A percentile compares a stretch with the other conserved stretches of the same genome.
Evolutionary conservation across 1,284 basidiomycete genomes (phyloP).

Genomic region (Sporisorium sorghi): DNA sequence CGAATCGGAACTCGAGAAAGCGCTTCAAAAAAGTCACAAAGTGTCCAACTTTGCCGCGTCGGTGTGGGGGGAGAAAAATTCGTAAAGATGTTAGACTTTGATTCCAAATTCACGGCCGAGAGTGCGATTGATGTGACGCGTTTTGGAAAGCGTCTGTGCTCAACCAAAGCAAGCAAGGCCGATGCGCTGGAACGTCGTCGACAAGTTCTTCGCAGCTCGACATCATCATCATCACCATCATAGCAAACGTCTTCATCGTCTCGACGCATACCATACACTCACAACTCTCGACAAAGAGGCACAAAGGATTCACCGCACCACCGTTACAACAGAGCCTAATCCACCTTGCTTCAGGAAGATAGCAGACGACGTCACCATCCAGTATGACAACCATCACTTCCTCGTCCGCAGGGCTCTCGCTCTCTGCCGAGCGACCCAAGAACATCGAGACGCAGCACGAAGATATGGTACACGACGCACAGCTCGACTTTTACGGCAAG

Average conservation of each 20-base stretch:
- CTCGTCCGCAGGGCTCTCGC: conserved; percentile 37
- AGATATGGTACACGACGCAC: conserved; percentile 82
- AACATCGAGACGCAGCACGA: conserved; percentile 67
- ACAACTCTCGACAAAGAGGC: neutral
- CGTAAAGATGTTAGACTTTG: neutral
- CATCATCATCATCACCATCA: neutral
- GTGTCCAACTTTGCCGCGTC: conserved; percentile 1
- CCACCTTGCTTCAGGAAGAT: no score
- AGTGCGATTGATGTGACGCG: conserved; percentile 1
- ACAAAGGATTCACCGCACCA: neutral
- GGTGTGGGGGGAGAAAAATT: conserved; percentile 1
- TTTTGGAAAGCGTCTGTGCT: conserved; percentile 33
- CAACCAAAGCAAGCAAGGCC: conserved; percentile 10
- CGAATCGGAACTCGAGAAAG: neutral
- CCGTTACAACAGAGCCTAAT: neutral
- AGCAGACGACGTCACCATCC: neutral
- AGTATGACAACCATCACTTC: conserved; percentile 41
- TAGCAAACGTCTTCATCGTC: neutral
- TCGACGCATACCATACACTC: neutral
- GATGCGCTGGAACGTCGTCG: conserved; percentile 38
- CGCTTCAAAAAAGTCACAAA: neutral
- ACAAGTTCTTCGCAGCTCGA: conserved; percentile 18
- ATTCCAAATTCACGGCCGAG: conserved; percentile 5
- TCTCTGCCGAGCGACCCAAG: conserved; percentile 54
- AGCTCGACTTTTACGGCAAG: conserved; percentile 97